These are phyloP conservation scores for Apiotrichum laibachii DNA, from an alignment of 1,284 basidiomycete genomes.

Conservation along the genomic window DNA sequence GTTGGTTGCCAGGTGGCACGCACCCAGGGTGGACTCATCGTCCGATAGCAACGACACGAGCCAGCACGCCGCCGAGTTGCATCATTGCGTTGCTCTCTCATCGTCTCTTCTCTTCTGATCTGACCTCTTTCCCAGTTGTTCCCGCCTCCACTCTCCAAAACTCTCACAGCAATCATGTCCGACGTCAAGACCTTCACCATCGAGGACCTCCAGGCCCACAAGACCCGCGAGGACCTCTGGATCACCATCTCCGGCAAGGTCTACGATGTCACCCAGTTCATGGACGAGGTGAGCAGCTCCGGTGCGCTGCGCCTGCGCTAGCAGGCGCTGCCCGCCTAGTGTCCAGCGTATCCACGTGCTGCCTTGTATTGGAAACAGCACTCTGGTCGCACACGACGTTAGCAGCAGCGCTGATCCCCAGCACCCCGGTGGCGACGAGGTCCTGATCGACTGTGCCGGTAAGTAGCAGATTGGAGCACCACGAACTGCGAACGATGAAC, in stretches of 20 bases:
- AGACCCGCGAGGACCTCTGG: conserved; percentile 69
- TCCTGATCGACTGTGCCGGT: conserved; percentile 89
- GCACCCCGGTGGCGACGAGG: conserved; percentile 98
- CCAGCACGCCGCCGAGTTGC: no score
- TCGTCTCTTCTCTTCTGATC: no score
- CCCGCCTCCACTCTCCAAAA: not conserved
- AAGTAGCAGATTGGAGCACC: conserved; percentile 50
- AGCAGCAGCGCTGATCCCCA: conserved; percentile 44
- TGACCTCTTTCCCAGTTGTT: not conserved
- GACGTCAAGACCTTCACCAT: conserved; percentile 58
- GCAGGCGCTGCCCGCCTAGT: no score
- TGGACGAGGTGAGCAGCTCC: conserved; percentile 75
- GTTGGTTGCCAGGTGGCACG: no score
- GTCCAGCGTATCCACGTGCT: no score
- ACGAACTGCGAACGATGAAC: not conserved
- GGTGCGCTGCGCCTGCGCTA: not conserved
- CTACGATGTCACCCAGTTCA: conserved; percentile 90
- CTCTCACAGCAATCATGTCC: conserved; percentile 1
- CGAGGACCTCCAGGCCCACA: conserved; percentile 72
- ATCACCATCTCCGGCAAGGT: conserved; percentile 83
- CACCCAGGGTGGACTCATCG: no score
- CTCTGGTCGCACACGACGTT: not conserved
- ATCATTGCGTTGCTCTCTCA: no score
- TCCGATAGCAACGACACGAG: no score
- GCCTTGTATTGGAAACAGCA: no score